Conservation (phyloP, 1,284 basidiomycete genomes). For the Moesziomyces sp. region DNA sequence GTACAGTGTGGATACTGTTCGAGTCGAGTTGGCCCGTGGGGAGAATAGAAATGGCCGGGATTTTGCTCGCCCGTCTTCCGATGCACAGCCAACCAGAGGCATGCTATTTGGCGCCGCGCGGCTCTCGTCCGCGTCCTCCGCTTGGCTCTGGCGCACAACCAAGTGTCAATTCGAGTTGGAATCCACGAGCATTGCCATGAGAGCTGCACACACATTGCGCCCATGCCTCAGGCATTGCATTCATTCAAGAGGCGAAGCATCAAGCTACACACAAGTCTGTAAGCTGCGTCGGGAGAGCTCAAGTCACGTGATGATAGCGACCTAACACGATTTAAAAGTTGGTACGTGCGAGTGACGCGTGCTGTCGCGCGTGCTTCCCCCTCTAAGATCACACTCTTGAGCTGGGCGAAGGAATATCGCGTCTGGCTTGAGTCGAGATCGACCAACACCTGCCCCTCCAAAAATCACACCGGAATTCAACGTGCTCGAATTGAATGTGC, state of each 20-base stretch:
- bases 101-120: neutral
- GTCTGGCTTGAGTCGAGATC: neutral
- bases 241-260: no score
- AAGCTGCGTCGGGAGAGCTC: no score
- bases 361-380: neutral
- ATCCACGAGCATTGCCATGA: neutral
- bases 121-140: neutral
- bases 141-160: neutral
- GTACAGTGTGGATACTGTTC: no score
- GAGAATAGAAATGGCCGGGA: neutral
- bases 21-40: no score
- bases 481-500: neutral
- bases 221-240: neutral
- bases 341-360: conserved; percentile 1
- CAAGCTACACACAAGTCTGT: no score
- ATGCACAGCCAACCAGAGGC: neutral
- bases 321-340: neutral
- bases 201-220: no score
- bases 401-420: neutral
- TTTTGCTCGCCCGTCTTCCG: neutral
- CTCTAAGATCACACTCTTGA: neutral
- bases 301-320: neutral
- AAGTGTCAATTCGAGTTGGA: neutral
- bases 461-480: neutral
- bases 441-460: neutral